These are phyloP conservation scores for Rhazya stricta DNA, from an alignment of 257 asterid genomes.

Conservation along the genomic window DNA sequence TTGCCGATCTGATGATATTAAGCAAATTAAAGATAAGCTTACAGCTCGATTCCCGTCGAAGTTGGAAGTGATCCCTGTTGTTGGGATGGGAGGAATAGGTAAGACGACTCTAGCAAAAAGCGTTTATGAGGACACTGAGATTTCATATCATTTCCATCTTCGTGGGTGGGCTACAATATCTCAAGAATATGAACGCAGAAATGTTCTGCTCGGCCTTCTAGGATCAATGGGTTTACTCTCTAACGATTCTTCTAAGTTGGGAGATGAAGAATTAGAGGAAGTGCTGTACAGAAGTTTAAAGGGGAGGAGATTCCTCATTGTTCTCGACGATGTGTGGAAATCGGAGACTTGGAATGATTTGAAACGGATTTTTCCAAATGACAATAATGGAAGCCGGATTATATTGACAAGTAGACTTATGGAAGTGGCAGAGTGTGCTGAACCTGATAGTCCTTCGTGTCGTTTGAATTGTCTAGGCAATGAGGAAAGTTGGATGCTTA, in stretches of 20 bases:
- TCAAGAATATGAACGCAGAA: neutral
- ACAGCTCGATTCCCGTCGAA: too few relatives aligned
- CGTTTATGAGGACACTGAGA: neutral
- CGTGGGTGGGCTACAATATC: neutral
- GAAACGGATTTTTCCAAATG: too few relatives aligned
- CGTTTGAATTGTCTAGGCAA: too few relatives aligned
- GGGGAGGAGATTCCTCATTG: neutral
- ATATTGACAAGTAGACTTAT: too few relatives aligned
- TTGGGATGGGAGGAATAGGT: conserved; percentile 2
- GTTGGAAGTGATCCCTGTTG: too few relatives aligned
- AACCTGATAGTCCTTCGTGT: too few relatives aligned
- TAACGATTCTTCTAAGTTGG: neutral
- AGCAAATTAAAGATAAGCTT: too few relatives aligned
- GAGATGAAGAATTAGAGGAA: neutral
- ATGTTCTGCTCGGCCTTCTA: neutral
- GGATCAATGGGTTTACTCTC: neutral
- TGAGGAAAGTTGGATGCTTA: conserved; percentile 2
- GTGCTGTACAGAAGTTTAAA: neutral
- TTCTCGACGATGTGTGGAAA: conserved; percentile 5
- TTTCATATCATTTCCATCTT: neutral
- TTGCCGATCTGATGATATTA: too few relatives aligned
- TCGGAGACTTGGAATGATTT: too few relatives aligned
- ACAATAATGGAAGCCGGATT: too few relatives aligned
- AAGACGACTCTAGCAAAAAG: neutral
- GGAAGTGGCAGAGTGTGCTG: too few relatives aligned